Evolutionary conservation across 2,329 filamentous ascomycete genomes (phyloP), one percentile per base, ranked within the genome.

Genomic region (Claviceps fusiformis): DNA sequence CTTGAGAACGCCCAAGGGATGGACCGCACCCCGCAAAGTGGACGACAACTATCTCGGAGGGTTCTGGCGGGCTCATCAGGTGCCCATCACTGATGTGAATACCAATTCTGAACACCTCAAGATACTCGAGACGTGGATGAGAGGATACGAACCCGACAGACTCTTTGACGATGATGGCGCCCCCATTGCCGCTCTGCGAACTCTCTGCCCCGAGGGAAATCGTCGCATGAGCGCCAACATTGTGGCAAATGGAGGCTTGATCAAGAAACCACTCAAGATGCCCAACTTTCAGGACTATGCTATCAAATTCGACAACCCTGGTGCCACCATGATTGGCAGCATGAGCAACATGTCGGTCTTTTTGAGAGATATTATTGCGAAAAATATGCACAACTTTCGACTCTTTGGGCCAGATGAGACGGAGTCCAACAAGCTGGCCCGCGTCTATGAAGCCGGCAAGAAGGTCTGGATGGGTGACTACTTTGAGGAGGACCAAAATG

Each of bases 381-480:
- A 72, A 41, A 91, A 91, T 63, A 74, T 71, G 60, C 74, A 73
- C 56, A 85, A 79, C 64, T 91, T 91, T 76, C 83, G 87, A 47
- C 74, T 90, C 6, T 88, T 89, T 61, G 86, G 86, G 0, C 87
- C 87, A 0, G 87, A 91, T 64, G 87, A 91, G 75, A 90, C 86
- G 0, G 82, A 90, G 65, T 89, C 85, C 27, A 91, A 91, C 71
- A 90, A 91, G 70, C 79, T 91, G 2, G 76, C 73, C 1, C 77
- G 77, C 29, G 82, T 91, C 49, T 90, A 90, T 67, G 77, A 85
- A 56, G 84, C 79, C 1, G 83, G 82, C 5, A 86, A 89, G 76
- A 90, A 90, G 69, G 85, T 87, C 3, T 90, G 87, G 86, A 75
- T 90, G 73, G 86, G 80, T 6, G 86, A 88, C 52, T 87, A 86